Evolutionary conservation across 129 eudicot genomes (phyloP).

Genomic region (Pulicaria dysenterica): DNA sequence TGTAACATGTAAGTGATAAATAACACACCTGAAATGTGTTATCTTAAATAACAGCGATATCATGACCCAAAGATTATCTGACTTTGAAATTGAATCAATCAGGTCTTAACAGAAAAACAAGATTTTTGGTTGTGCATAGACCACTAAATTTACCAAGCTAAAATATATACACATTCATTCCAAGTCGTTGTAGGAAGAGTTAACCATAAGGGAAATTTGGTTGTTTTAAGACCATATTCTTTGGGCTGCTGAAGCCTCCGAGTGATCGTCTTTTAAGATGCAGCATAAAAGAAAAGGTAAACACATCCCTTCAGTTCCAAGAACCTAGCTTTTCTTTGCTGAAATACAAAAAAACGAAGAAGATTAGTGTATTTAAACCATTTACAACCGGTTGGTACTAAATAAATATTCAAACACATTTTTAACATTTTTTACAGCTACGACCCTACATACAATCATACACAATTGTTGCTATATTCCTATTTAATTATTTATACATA

Average conservation of each 20-base stretch:
- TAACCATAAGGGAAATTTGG: constrained; percentile 19
- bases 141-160: constrained; percentile 27
- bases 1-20: constrained; percentile 2
- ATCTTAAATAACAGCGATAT: neutral
- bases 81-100: neutral
- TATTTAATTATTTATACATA: no score
- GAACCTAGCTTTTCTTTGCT: constrained; percentile 20
- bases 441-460: neutral
- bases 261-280: neutral
- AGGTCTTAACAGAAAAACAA: constrained; percentile 15
- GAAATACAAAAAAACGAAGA: constrained; percentile 13
- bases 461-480: neutral
- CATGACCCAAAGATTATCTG: constrained; percentile 15
- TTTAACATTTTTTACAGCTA: neutral
- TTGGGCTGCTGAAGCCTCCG: constrained; percentile 19
- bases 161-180: constrained; percentile 28
- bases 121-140: neutral
- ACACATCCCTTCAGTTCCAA: constrained; percentile 17
- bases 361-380: neutral
- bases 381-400: neutral
- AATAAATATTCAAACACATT: neutral
- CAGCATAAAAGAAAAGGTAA: neutral
- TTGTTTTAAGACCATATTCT: constrained; percentile 19
- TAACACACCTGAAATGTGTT: neutral
- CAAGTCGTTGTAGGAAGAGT: constrained; percentile 13